These are phyloP conservation scores for Nakaseomyces delphensis DNA, from an alignment of 1,139 yeast genomes.

Conservation along the genomic window DNA sequence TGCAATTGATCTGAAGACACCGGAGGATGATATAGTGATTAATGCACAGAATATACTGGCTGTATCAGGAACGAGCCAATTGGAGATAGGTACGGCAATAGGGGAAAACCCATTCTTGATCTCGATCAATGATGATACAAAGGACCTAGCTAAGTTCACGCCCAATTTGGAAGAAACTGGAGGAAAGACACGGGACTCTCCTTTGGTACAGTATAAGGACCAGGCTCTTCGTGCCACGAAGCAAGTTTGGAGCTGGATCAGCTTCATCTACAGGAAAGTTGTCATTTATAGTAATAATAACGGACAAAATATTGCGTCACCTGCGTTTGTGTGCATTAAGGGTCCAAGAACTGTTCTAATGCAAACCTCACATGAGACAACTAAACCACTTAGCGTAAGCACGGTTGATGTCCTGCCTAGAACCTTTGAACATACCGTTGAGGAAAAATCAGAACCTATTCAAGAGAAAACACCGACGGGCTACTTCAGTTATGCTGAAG, in stretches of 20 bases:
- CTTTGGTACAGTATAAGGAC: background rate
- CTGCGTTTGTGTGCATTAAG: slow-evolving; percentile 14
- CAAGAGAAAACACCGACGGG: background rate
- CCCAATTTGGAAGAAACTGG: slow-evolving; percentile 5
- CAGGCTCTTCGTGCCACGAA: background rate
- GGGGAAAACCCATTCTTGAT: slow-evolving; percentile 4
- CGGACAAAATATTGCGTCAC: slow-evolving; percentile 2
- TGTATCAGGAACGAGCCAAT: slow-evolving; percentile 23
- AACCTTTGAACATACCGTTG: background rate
- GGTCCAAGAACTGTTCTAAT: slow-evolving; percentile 31
- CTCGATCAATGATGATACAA: background rate
- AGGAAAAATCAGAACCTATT: background rate
- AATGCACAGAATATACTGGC: slow-evolving; percentile 28
- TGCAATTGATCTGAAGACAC: slow-evolving; percentile 23
- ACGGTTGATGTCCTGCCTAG: slow-evolving; percentile 4
- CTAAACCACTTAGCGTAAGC: background rate
- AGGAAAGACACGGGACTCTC: background rate
- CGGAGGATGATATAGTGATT: slow-evolving; percentile 24
- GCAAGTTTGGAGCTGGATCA: slow-evolving; percentile 1
- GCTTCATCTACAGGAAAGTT: background rate
- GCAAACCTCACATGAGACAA: slow-evolving; percentile 15
- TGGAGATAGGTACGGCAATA: slow-evolving; percentile 22
- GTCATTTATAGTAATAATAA: slow-evolving; percentile 3
- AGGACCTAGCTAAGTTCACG: background rate
- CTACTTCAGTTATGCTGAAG: slow-evolving; percentile 2